phyloP scores from a whole-genome alignment of 495 filamentous ascomycete species.

The Lichenothelia convexa region DNA sequence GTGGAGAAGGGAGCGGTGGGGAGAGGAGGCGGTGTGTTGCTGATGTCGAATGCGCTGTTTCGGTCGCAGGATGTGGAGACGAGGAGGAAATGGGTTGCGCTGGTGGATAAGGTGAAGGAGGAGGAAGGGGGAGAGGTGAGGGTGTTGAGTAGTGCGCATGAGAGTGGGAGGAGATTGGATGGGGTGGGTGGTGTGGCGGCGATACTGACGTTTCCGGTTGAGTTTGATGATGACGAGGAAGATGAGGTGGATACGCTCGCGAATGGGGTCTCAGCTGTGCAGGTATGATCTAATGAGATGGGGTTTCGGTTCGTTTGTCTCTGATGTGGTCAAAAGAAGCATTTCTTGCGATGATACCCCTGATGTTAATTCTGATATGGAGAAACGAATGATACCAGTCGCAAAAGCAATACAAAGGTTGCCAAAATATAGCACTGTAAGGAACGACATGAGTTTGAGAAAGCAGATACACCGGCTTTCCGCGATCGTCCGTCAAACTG shows the following conservation, averaged over 20 bases:
- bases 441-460: too few species aligned
- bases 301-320: too few species aligned
- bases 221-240: slow-evolving; percentile 50
- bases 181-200: slow-evolving; percentile 75
- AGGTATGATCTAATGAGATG: too few species aligned
- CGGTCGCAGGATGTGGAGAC: slow-evolving; percentile 63
- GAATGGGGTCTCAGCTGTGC: too few species aligned
- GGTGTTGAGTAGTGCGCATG: slow-evolving; percentile 78
- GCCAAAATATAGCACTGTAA: too few species aligned
- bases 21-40: slow-evolving; percentile 59
- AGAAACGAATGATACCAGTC: too few species aligned
- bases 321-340: too few species aligned
- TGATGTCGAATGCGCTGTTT: slow-evolving; percentile 76
- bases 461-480: too few species aligned
- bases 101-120: slow-evolving; percentile 83
- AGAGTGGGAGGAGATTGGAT: slow-evolving; percentile 78
- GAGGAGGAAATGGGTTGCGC: slow-evolving; percentile 60
- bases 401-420: too few species aligned
- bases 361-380: too few species aligned
- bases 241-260: slow-evolving; percentile 26
- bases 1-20: slow-evolving; percentile 81
- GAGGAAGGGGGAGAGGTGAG: slow-evolving; percentile 70
- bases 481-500: too few species aligned
- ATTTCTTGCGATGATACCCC: too few species aligned
- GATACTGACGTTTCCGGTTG: slow-evolving; percentile 74